phyloP scores from a whole-genome alignment of 2,329 filamentous ascomycete genomes.

The Alternaria consortialis region DNA sequence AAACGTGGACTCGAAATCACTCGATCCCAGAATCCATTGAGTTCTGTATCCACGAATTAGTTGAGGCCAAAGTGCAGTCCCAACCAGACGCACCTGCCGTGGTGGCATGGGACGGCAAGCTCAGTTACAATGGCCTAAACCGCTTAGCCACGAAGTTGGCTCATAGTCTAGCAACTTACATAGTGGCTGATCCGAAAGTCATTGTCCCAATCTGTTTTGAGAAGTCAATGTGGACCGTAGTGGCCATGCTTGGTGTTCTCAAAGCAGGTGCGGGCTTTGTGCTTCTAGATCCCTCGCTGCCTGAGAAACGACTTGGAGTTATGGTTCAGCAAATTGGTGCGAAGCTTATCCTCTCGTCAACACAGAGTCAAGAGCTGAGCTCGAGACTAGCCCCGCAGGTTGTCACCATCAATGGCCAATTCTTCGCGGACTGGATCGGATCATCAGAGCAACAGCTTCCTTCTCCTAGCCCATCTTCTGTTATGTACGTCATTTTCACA shows the following conservation, averaged over 20 bases:
- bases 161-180: constrained; percentile 10
- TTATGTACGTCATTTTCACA: constrained; percentile 66
- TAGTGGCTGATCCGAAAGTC: constrained; percentile 9
- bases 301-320: neutral
- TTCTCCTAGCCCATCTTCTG: neutral
- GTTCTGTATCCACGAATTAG: no score
- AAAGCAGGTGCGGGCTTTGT: constrained; percentile 48
- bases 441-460: no score
- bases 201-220: constrained; percentile 40
- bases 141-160: constrained; percentile 15
- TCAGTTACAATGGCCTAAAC: constrained; percentile 28
- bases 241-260: constrained; percentile 55
- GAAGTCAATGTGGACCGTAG: constrained; percentile 32
- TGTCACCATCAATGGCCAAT: no score
- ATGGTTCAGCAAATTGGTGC: neutral
- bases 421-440: no score
- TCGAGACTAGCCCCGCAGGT: no score
- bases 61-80: no score
- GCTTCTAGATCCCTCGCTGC: constrained; percentile 42
- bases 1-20: no score
- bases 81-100: constrained; percentile 22
- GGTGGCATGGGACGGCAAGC: constrained; percentile 19
- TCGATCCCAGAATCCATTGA: no score
- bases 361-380: no score
- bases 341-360: neutral